Evolutionary conservation across 805 yeast species (phyloP).

Genomic region (Cyberlindnera sargentensis): DNA sequence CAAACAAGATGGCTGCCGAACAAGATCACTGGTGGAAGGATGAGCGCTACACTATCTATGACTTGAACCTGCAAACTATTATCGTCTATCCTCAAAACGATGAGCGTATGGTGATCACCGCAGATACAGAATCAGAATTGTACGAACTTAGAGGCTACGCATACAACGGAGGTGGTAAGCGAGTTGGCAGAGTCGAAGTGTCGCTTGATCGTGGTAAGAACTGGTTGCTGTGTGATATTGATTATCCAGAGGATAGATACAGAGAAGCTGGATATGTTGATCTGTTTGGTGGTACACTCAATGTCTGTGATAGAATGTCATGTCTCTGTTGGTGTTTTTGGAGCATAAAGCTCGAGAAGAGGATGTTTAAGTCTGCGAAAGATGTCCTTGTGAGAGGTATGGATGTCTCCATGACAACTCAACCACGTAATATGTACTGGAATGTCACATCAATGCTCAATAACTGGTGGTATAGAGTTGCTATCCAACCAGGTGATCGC

Average conservation of each 20-base stretch:
- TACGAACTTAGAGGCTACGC: constrained; percentile 28
- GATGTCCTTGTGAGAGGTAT: constrained; percentile 29
- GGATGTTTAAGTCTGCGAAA: constrained; percentile 17
- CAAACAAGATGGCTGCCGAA: constrained; percentile 27
- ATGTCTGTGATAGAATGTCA: constrained; percentile 27
- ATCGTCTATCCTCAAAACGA: constrained; percentile 28
- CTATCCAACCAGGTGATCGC: constrained; percentile 15
- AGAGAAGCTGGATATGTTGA: constrained; percentile 26
- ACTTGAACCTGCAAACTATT: constrained; percentile 28
- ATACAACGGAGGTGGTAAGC: constrained; percentile 31
- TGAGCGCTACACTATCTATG: constrained; percentile 30
- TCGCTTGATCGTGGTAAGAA: constrained; percentile 27
- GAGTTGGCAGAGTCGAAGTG: constrained; percentile 28
- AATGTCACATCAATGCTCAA: constrained; percentile 31
- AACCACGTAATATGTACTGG: constrained; percentile 33
- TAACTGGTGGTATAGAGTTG: constrained; percentile 32
- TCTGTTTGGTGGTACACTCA: constrained; percentile 28
- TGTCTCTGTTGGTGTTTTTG: constrained; percentile 32
- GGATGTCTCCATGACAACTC: constrained; percentile 30
- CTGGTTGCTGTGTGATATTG: constrained; percentile 25
- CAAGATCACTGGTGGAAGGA: constrained; percentile 31
- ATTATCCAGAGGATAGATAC: constrained; percentile 29
- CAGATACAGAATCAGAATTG: constrained; percentile 5
- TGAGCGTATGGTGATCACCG: constrained; percentile 13
- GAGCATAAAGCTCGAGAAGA: constrained; percentile 21